A percentile compares a stretch with the other conserved stretches of the same genome.
phyloP scores from a whole-genome alignment of 257 asterid species.

The Jacaranda mimosifolia region DNA sequence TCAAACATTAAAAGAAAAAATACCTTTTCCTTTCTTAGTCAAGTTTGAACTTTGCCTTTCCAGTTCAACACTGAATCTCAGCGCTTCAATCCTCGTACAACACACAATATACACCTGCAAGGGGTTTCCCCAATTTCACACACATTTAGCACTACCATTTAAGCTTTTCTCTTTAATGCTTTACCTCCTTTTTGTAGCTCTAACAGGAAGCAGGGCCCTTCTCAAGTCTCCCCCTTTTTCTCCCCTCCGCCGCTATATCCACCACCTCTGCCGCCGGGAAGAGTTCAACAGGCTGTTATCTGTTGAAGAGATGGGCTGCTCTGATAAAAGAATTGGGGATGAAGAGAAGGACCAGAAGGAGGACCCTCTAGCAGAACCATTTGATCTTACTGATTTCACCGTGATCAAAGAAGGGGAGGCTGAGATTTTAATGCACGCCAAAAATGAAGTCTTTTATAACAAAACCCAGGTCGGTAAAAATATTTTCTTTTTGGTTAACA shows the following conservation, averaged over 20 bases:
- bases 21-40: too few species aligned
- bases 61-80: background rate
- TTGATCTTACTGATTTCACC: conserved; percentile 56
- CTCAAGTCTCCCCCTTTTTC: background rate
- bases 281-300: background rate
- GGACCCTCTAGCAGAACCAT: background rate
- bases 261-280: conserved; percentile 1
- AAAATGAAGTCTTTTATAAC: conserved; percentile 72
- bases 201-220: conserved; percentile 8
- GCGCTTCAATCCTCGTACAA: background rate
- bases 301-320: conserved; percentile 39
- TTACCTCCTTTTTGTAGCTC: conserved; percentile 9
- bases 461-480: conserved; percentile 59
- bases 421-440: conserved; percentile 68
- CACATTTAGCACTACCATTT: background rate
- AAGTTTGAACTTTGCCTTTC: background rate
- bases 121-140: background rate
- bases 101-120: background rate
- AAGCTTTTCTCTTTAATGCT: background rate
- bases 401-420: conserved; percentile 73
- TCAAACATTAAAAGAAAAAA: too few species aligned
- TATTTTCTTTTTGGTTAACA: background rate
- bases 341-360: conserved; percentile 41
- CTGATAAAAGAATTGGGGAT: conserved; percentile 42
- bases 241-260: background rate